Conservation (phyloP, 176 grass and related monocot species). For the Saccharum officinarum region DNA sequence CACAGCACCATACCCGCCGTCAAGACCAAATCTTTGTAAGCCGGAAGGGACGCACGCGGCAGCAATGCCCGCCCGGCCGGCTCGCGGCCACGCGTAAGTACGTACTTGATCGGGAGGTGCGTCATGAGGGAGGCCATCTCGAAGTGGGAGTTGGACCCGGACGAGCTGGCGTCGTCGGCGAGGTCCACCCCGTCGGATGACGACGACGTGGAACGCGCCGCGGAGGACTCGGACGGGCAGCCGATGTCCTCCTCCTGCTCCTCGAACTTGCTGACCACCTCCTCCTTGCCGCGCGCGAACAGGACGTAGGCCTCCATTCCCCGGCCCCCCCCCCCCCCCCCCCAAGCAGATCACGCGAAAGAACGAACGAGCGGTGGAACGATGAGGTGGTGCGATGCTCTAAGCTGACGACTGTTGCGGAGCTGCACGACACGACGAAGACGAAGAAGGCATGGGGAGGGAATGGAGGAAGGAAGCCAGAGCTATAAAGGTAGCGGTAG, state of each 20-base stretch:
- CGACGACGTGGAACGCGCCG: conserved; percentile 12
- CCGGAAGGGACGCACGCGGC: too few relatives aligned
- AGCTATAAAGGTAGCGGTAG: conserved; percentile 50
- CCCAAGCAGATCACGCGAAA: neutral
- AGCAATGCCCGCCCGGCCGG: neutral
- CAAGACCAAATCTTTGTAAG: neutral
- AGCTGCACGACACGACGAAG: neutral
- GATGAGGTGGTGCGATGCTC: neutral
- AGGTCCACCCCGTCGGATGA: conserved; percentile 44
- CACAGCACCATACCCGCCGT: neutral
- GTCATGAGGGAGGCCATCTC: conserved; percentile 74
- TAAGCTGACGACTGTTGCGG: neutral
- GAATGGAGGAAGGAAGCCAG: neutral
- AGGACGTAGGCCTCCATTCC: conserved; percentile 44
- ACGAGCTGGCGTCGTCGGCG: conserved; percentile 57
- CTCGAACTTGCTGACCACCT: neutral
- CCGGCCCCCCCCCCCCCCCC: neutral
- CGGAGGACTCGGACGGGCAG: conserved; percentile 40
- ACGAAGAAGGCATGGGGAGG: neutral
- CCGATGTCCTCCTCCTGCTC: conserved; percentile 61
- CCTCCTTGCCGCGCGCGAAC: conserved; percentile 28
- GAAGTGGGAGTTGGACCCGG: conserved; percentile 44
- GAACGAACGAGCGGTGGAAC: neutral
- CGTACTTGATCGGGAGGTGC: conserved; percentile 69
- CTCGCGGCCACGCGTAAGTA: neutral